Evolutionary conservation across 257 asterid genomes (phyloP).

Genomic region (Ligustrum vulgare): DNA sequence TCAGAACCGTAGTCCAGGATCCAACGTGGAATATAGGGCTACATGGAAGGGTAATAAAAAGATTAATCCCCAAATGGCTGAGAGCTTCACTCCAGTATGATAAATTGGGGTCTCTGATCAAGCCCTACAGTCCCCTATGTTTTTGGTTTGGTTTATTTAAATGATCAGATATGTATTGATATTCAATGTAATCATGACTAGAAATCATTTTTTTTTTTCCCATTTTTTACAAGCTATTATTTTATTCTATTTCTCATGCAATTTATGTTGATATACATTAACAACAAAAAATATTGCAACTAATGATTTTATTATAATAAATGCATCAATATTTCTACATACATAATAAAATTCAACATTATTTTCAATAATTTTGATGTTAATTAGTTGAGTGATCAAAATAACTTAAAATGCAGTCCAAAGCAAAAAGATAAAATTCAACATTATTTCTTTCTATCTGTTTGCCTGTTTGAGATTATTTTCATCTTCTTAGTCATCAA

Average conservation of each 20-base stretch:
- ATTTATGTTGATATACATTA: neutral
- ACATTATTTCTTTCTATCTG: no score
- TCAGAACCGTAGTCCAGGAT: conserved; percentile 48
- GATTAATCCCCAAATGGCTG: conserved; percentile 13
- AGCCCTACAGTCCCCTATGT: conserved; percentile 32
- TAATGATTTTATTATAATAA: no score
- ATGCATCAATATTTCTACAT: no score
- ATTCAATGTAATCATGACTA: neutral
- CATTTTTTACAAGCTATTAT: neutral
- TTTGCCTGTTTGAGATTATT: no score
- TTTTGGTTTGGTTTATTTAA: conserved; percentile 29
- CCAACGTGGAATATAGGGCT: conserved; percentile 26
- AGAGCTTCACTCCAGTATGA: conserved; percentile 22
- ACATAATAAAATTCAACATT: no score
- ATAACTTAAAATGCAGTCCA: no score
- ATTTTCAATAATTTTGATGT: no score
- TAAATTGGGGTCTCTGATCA: conserved; percentile 22
- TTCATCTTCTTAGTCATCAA: no score
- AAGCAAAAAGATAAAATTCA: no score
- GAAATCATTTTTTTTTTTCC: neutral
- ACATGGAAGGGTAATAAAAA: conserved; percentile 41
- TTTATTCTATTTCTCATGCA: neutral
- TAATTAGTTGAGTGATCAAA: no score
- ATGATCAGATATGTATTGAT: neutral
- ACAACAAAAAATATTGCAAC: no score